These are phyloP conservation scores for Trypanosoma scelopori DNA, from an alignment of 208 protist genomes.

Conservation along the genomic window DNA sequence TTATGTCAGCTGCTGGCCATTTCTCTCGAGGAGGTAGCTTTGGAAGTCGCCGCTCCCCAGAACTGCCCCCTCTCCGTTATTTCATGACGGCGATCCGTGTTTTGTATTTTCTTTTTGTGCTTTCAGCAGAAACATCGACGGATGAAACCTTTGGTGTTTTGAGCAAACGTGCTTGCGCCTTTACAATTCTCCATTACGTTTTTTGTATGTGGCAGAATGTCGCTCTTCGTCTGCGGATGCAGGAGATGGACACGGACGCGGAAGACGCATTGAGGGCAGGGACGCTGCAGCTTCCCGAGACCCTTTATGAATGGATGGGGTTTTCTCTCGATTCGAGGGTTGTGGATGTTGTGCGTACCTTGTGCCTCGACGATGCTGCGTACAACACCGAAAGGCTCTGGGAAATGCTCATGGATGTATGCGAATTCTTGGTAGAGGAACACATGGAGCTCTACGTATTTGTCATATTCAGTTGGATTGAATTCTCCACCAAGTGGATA, in stretches of 20 bases:
- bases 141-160: constrained; percentile 3
- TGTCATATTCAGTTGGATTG: constrained; percentile 57
- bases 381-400: constrained; percentile 59
- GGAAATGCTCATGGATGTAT: constrained; percentile 52
- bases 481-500: constrained; percentile 48
- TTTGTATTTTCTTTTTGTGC: constrained; percentile 38
- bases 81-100: constrained; percentile 35
- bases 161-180: constrained; percentile 38
- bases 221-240: constrained; percentile 1
- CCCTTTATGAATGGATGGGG: constrained; percentile 40
- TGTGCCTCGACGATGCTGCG: constrained; percentile 33
- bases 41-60: background rate
- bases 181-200: constrained; percentile 71
- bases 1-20: background rate
- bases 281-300: constrained; percentile 31
- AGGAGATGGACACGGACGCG: constrained; percentile 5
- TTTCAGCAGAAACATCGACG: constrained; percentile 14
- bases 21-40: background rate
- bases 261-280: background rate
- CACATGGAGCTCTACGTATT: constrained; percentile 59
- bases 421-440: constrained; percentile 42
- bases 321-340: constrained; percentile 30
- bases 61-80: constrained; percentile 26
- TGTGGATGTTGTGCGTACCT: constrained; percentile 27
- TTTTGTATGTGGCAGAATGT: constrained; percentile 54